Percentiles rank a stretch among this genome's conserved stretches.
phyloP scores from a whole-genome alignment of 441 rosid genomes.

The Adansonia rubrostipa region DNA sequence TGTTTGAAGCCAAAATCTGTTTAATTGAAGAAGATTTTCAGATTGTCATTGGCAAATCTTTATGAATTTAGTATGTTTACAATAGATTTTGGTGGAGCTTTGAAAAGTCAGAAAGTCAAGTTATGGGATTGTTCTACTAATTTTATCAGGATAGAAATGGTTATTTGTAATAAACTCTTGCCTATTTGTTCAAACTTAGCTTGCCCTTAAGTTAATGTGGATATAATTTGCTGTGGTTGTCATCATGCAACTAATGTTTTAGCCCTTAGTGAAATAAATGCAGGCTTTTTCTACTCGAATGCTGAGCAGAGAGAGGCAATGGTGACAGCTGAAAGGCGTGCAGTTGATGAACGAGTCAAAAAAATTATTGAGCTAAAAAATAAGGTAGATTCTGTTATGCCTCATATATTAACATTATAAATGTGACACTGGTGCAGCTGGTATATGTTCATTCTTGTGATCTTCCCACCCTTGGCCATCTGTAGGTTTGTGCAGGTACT shows the following conservation, averaged over 20 bases:
- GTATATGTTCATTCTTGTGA: conserved; percentile 6
- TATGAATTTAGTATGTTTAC: no score
- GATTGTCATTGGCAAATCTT: no score
- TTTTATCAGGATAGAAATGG: neutral
- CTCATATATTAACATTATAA: neutral
- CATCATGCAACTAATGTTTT: conserved; percentile 36
- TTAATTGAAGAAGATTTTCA: no score
- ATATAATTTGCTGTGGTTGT: neutral
- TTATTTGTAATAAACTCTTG: neutral
- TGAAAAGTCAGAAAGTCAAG: no score
- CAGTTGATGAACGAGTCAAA: conserved; percentile 84
- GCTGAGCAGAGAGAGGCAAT: conserved; percentile 98
- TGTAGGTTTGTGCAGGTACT: conserved; percentile 86
- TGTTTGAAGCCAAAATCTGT: no score
- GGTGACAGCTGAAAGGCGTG: conserved; percentile 93
- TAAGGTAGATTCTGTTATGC: conserved; percentile 49
- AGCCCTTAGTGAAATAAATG: conserved; percentile 83
- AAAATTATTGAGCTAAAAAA: conserved; percentile 41
- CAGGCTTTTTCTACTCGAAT: conserved; percentile 98
- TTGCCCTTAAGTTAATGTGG: neutral
- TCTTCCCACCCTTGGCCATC: conserved; percentile 7
- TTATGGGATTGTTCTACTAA: no score
- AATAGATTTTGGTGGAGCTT: no score
- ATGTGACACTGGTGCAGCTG: neutral
- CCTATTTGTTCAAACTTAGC: neutral